Evolutionary conservation across 2,329 filamentous ascomycete genomes (phyloP).

Genomic region (Venturiaceae sp.): DNA sequence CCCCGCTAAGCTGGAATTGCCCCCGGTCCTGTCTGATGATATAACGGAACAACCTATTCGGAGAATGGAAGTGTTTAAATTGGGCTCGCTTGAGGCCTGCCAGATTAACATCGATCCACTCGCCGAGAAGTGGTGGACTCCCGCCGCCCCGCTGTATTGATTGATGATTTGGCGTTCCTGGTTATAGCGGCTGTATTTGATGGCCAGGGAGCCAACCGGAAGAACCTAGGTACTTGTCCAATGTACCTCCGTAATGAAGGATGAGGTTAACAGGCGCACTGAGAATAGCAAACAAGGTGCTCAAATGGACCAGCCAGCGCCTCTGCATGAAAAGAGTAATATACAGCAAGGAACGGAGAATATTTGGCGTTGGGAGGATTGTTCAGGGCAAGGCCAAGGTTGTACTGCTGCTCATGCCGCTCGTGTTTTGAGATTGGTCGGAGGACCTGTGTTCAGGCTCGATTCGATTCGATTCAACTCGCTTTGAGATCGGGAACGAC

Average conservation of each 20-base stretch:
- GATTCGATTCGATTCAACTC: neutral
- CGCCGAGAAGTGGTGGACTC: neutral
- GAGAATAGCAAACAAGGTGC: neutral
- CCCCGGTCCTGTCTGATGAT: neutral
- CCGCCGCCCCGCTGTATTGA: neutral
- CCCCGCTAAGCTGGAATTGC: neutral
- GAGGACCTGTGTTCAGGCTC: neutral
- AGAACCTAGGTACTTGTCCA: neutral
- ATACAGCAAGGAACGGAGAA: neutral
- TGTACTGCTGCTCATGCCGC: neutral
- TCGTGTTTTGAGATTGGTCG: neutral
- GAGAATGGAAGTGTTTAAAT: neutral
- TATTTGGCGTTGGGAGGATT: neutral
- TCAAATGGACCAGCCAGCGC: neutral
- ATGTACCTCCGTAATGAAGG: neutral
- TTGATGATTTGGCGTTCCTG: constrained; percentile 1
- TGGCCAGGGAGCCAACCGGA: neutral
- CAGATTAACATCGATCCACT: neutral
- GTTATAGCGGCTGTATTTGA: neutral
- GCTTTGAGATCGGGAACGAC: neutral
- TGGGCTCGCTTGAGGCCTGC: neutral
- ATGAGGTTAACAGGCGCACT: neutral
- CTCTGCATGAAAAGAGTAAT: neutral
- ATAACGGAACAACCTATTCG: neutral
- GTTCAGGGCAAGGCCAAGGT: neutral